A percentile compares a stretch with the other conserved stretches of the same genome.
These are phyloP conservation scores for Serpula lacrymans DNA, from an alignment of 768 basidiomycete genomes.

Conservation along the genomic window DNA sequence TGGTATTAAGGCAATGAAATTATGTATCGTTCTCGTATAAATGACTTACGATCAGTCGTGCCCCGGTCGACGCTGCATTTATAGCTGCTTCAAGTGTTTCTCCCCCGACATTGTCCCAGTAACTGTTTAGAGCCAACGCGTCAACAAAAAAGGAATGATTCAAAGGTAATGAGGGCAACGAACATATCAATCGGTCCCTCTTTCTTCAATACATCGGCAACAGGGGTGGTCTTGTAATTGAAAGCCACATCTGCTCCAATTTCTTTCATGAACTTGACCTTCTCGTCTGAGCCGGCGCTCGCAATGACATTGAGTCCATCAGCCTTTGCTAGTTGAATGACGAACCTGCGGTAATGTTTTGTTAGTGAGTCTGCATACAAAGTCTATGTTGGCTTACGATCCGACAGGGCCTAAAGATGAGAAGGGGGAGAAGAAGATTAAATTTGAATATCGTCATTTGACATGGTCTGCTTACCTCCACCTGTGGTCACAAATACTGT, in stretches of 20 bases:
- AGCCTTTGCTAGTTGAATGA: constrained; percentile 49
- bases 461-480: too few relatives aligned
- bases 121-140: constrained; percentile 27
- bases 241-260: constrained; percentile 70
- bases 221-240: constrained; percentile 66
- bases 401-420: constrained; percentile 48
- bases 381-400: constrained; percentile 39
- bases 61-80: constrained; percentile 37
- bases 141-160: not conserved
- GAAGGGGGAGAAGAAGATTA: constrained; percentile 11
- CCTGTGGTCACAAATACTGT: constrained; percentile 47
- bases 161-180: not conserved
- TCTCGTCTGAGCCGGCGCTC: constrained; percentile 68
- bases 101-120: constrained; percentile 61
- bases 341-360: constrained; percentile 27
- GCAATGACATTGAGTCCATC: constrained; percentile 64
- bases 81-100: constrained; percentile 56
- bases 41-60: constrained; percentile 43
- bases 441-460: not conserved
- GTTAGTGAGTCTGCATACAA: constrained; percentile 34
- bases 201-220: constrained; percentile 46
- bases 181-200: constrained; percentile 56
- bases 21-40: not conserved
- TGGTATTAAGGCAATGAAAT: not conserved
- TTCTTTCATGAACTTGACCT: constrained; percentile 57